Evolutionary conservation across 2,329 filamentous ascomycete species (phyloP).

Genomic region (Verticillium albo-atrum): DNA sequence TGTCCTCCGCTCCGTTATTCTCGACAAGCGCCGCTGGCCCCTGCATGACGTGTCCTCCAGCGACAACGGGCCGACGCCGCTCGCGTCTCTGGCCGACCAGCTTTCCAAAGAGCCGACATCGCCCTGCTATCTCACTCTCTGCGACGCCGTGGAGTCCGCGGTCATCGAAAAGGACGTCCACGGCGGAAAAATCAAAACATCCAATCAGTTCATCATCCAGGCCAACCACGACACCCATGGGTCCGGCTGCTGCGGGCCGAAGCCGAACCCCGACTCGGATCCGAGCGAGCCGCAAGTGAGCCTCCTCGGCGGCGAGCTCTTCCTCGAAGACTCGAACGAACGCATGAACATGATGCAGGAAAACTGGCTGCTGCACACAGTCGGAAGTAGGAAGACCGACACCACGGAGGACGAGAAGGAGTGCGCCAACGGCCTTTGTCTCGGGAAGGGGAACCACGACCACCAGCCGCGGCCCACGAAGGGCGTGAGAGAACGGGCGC

Average conservation of each 20-base stretch:
- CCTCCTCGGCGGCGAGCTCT: slow-evolving; percentile 15
- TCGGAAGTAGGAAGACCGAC: not conserved
- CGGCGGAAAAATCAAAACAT: slow-evolving; percentile 37
- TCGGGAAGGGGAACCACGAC: slow-evolving; percentile 1
- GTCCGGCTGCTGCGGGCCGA: not conserved
- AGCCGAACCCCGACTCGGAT: not conserved
- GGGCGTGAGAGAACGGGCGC: slow-evolving; percentile 20
- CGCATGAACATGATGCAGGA: slow-evolving; percentile 5
- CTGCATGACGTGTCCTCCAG: not conserved
- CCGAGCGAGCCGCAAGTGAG: slow-evolving; percentile 1
- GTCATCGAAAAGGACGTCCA: slow-evolving; percentile 53
- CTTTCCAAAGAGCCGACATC: slow-evolving; percentile 38
- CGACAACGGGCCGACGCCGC: not conserved
- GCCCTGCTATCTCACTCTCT: slow-evolving; percentile 53
- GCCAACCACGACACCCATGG: slow-evolving; percentile 49
- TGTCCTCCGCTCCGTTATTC: slow-evolving; percentile 33
- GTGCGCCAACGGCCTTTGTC: slow-evolving; percentile 3
- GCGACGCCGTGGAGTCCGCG: slow-evolving; percentile 39
- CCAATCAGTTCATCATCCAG: slow-evolving; percentile 45
- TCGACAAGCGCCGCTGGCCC: slow-evolving; percentile 3
- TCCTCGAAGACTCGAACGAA: slow-evolving; percentile 21
- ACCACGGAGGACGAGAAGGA: not conserved
- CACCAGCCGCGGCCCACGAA: slow-evolving; percentile 12
- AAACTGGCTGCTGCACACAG: slow-evolving; percentile 6
- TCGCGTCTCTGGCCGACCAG: not conserved